Base-by-base conservation (phyloP, 768 basidiomycete genomes). In the Macrolepiota fuliginosa region DNA sequence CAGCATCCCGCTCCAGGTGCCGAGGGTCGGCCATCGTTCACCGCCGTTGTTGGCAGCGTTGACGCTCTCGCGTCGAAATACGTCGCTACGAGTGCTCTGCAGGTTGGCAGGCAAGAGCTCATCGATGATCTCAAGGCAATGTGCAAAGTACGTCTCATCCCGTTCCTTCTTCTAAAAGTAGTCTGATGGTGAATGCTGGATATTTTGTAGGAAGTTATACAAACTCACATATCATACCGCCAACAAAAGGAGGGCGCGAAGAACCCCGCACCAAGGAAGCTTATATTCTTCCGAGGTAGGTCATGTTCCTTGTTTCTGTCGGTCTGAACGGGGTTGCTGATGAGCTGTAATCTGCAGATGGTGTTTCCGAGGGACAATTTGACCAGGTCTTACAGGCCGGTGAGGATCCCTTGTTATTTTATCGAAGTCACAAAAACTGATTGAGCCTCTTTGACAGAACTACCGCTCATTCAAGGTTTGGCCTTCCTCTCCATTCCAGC, bases 1-100 rank as follows among this genome's bases (percentile, higher is more conserved):
- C 88, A 89, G 19, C 91, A 93, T 67, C 91, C 91, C 0, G 83
- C 89, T 1, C 91, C 92, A 3, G 90, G 90, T 4, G 80, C 87
- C 0, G 81, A 80, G 1, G 88, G 83, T 4, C 81, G 87, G 0
- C 91, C 92, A 0, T 93, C 91, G 0, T 92, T 89, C 69, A 87
- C 92, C 0, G 77, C 89, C 0, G 77, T 93, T 2, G 91, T 93
- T 4, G 89, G 81, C 3, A 92, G 85, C 61, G 84, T 93, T 24
- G 92, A 93, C 69, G 79, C 81, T 0, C 81, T 89, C 58, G 80
- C 80, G 1, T 85, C 89, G 1, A 90, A 90, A 66, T 93, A 91
- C 62, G 71, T 77, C 6, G 76, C 77, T 0, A 83, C 78, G 1
- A 83, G 79, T 39, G 74, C 76, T 1, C 84, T 88, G 0, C 90